phyloP scores from a whole-genome alignment of 768 basidiomycete genomes.

The Amanita polypyramis region DNA sequence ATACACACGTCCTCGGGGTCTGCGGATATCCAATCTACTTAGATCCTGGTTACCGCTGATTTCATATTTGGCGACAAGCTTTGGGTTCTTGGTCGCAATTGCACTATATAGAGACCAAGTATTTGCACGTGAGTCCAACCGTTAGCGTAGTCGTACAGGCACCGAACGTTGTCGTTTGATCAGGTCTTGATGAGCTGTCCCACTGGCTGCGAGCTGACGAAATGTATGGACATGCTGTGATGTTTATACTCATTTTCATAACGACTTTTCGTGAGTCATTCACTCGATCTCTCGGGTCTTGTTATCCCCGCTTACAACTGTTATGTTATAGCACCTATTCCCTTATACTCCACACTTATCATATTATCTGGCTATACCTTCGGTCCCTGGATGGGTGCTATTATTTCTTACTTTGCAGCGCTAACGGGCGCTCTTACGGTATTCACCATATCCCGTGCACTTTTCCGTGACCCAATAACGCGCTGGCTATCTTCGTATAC shows the following conservation, averaged over 20 bases:
- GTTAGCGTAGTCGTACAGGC: background rate
- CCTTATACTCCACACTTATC: slow-evolving; percentile 89
- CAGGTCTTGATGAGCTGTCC: slow-evolving; percentile 71
- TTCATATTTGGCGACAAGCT: slow-evolving; percentile 64
- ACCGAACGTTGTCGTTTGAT: background rate
- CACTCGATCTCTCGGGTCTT: background rate
- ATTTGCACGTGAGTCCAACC: slow-evolving; percentile 54
- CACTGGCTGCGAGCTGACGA: slow-evolving; percentile 66
- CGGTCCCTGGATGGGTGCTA: slow-evolving; percentile 73
- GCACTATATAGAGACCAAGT: slow-evolving; percentile 76
- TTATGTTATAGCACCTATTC: slow-evolving; percentile 58
- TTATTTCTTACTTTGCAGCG: slow-evolving; percentile 82
- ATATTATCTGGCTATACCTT: slow-evolving; percentile 88
- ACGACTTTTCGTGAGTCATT: slow-evolving; percentile 74
- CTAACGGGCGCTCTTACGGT: slow-evolving; percentile 78
- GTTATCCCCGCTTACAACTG: slow-evolving; percentile 1
- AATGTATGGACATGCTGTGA: slow-evolving; percentile 63
- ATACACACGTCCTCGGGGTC: slow-evolving; percentile 31
- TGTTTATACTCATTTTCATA: slow-evolving; percentile 76
- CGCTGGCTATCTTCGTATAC: slow-evolving; percentile 62
- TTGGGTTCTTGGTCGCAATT: slow-evolving; percentile 73
- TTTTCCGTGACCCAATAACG: slow-evolving; percentile 61
- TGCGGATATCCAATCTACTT: slow-evolving; percentile 48
- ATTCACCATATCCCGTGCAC: slow-evolving; percentile 67
- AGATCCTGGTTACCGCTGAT: slow-evolving; percentile 73